Evolutionary conservation across 2,329 filamentous ascomycete genomes (phyloP).

Genomic region (Rhexocercosporidium sp.): DNA sequence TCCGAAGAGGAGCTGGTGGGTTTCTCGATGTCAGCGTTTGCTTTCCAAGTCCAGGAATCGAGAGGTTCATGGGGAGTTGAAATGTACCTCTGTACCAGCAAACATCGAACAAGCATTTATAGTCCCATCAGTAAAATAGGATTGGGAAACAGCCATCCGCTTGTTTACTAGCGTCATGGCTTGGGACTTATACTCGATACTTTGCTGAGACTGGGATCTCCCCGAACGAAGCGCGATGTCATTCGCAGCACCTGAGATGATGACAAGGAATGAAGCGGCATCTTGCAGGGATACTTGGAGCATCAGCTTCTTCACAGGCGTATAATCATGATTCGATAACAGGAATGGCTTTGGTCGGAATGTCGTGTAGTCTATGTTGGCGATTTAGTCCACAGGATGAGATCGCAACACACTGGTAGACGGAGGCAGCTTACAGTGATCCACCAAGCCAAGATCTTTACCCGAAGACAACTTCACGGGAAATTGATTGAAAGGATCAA

Average conservation of each 20-base stretch:
- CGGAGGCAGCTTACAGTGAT: conserved; percentile 4
- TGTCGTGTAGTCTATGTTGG: conserved; percentile 11
- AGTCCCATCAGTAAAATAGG: conserved; percentile 13
- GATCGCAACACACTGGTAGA: neutral
- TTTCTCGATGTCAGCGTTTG: too few species aligned
- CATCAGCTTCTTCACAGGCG: conserved; percentile 11
- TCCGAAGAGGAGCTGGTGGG: conserved; percentile 15
- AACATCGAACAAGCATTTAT: conserved; percentile 17
- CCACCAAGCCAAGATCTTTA: neutral
- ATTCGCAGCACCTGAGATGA: conserved; percentile 17
- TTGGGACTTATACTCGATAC: conserved; percentile 9
- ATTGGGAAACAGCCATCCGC: conserved; percentile 1
- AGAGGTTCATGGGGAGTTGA: too few species aligned
- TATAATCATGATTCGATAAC: conserved; percentile 14
- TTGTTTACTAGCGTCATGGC: conserved; percentile 15
- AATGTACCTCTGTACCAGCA: conserved; percentile 13
- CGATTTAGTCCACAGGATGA: neutral
- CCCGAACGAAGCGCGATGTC: conserved; percentile 10
- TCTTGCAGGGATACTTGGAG: conserved; percentile 15
- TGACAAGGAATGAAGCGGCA: conserved; percentile 14
- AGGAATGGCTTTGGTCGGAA: conserved; percentile 14
- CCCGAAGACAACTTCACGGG: conserved; percentile 10
- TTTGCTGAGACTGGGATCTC: neutral
- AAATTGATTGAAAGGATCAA: conserved; percentile 9
- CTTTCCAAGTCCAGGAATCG: too few species aligned